Base-by-base conservation (phyloP, 2,329 filamentous ascomycete species). In the Coleophoma eucalyptorum region DNA sequence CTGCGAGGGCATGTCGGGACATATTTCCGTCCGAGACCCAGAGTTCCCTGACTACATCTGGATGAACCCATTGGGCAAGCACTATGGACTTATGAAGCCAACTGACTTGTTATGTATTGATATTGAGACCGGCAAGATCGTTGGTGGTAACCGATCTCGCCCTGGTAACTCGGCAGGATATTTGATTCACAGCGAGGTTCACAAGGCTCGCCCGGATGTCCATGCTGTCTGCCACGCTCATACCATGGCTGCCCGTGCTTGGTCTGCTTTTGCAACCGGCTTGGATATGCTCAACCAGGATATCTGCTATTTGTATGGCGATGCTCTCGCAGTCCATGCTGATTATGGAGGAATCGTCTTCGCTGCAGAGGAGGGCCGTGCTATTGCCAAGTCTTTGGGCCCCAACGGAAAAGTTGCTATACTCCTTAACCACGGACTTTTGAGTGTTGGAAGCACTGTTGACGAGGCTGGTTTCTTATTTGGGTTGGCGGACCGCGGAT, bases 401-500 rank as follows among this genome's bases (percentile, higher is more conserved):
- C 66, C 72, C 1, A 79, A 79, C 57, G 86, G 63, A 44, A 66
- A 65, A 46, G 85, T 76, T 1, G 75, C 81, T 55, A 83, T 90
- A 43, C 69, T 90, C 46, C 73, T 84, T 56, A 90, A 90, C 64
- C 87, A 90, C 67, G 87, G 87, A 0, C 69, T 91, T 34, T 67
- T 90, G 46, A 88, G 84, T 0, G 86, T 89, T 0, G 87, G 87
- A 4, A 61, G 67, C 6, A 90, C 87, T 0, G 86, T 90, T 2
- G 87, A 90, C 62, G 87, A 90, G 67, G 87, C 87, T 1, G 83
- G 82, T 0, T 90, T 84, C 65, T 66, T 89, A 47, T 87, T 89
- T 62, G 82, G 80, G 0, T 69, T 86, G 42, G 74, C 89, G 65
- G 87, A 90, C 66, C 75, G 84, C 45, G 82, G 79, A 43, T 90